These are phyloP conservation scores for Brassica incana DNA, from an alignment of 345 rosid genomes.

Conservation along the genomic window DNA sequence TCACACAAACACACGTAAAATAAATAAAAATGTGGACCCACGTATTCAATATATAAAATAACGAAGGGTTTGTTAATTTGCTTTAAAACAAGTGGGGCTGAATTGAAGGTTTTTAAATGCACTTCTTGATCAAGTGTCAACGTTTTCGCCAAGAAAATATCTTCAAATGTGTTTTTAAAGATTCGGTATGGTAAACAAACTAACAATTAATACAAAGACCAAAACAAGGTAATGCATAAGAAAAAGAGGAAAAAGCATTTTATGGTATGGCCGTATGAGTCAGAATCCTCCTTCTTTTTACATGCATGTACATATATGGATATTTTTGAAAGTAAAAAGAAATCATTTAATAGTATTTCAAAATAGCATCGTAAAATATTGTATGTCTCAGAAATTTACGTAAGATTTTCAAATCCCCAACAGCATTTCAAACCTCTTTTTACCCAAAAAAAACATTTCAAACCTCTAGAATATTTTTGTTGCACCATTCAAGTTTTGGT, in stretches of 20 bases:
- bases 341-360: not conserved
- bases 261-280: not conserved
- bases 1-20: not conserved
- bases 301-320: not conserved
- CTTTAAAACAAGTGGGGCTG: not conserved
- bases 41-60: not conserved
- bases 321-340: not conserved
- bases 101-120: not conserved
- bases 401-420: not conserved
- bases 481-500: not conserved
- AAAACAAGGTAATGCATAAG: not conserved
- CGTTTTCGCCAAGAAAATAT: not conserved
- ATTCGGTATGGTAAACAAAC: not conserved
- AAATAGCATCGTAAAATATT: not conserved
- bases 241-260: not conserved
- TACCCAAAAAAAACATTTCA: not conserved
- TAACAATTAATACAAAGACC: not conserved
- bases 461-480: not conserved
- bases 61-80: not conserved
- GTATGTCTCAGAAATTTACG: not conserved
- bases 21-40: not conserved
- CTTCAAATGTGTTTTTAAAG: not conserved
- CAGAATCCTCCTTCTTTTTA: not conserved
- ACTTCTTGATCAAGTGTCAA: not conserved
- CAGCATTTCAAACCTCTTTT: not conserved